These are phyloP conservation scores for Taphrina sp. DNA, from an alignment of 1,139 yeast genomes.

Conservation along the genomic window DNA sequence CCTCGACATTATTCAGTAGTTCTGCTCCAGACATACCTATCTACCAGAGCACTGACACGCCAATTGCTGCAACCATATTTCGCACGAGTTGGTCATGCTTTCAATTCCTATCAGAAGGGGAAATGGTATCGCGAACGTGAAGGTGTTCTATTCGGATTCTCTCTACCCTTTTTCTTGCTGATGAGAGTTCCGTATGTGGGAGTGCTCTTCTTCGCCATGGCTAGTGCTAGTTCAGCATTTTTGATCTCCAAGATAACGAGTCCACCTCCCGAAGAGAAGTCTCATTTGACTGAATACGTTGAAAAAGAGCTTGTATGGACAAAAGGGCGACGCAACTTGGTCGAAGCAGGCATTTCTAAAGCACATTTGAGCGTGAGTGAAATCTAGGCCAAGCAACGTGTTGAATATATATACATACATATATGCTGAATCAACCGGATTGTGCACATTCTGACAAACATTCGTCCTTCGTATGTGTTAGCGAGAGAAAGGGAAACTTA, in stretches of 20 bases:
- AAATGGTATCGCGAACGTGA: constrained; percentile 59
- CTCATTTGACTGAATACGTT: background rate
- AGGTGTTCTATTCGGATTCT: constrained; percentile 61
- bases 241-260: constrained; percentile 51
- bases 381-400: no score
- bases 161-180: constrained; percentile 52
- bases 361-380: no score
- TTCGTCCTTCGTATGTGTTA: no score
- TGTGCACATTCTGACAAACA: no score
- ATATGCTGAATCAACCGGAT: no score
- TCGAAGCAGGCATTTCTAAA: no score
- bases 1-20: constrained; percentile 47
- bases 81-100: constrained; percentile 47
- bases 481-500: no score
- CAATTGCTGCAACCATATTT: constrained; percentile 58
- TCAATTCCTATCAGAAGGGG: constrained; percentile 49
- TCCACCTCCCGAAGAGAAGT: background rate
- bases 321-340: constrained; percentile 4
- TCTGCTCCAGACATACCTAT: constrained; percentile 51
- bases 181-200: constrained; percentile 53
- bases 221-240: constrained; percentile 57
- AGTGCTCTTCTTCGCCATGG: constrained; percentile 55
- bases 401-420: no score
- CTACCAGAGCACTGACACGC: constrained; percentile 50
- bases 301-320: constrained; percentile 4